phyloP scores from a whole-genome alignment of 1,139 yeast species.

The Trichomonascaceae sp. region DNA sequence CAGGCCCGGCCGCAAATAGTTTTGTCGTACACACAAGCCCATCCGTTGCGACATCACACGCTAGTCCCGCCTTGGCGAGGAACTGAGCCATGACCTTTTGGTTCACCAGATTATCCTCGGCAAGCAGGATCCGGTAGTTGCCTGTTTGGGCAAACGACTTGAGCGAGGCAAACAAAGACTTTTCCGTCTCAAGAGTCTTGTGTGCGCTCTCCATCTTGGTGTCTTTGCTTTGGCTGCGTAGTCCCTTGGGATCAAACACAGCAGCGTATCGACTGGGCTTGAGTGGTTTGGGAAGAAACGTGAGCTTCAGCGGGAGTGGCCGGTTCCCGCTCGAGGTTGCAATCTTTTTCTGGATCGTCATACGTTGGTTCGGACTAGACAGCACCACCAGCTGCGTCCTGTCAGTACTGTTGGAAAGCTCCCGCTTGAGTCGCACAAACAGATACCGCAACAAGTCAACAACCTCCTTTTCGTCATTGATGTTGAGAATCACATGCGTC shows the following conservation, averaged over 20 bases:
- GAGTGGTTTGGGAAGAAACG: conserved; percentile 18
- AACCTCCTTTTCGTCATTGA: conserved; percentile 14
- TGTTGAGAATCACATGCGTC: conserved; percentile 23
- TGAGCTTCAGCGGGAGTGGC: conserved; percentile 10
- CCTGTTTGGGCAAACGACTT: conserved; percentile 30
- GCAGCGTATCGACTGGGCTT: conserved; percentile 19
- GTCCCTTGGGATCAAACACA: conserved; percentile 18
- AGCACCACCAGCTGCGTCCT: conserved; percentile 16
- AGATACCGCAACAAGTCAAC: conserved; percentile 10
- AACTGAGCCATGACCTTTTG: conserved; percentile 79
- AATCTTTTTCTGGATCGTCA: conserved; percentile 2
- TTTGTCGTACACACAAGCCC: conserved; percentile 55
- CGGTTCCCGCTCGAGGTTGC: not conserved
- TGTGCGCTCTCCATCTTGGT: conserved; percentile 19
- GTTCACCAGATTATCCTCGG: conserved; percentile 79
- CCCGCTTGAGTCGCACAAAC: conserved; percentile 2
- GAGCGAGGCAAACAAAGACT: conserved; percentile 14
- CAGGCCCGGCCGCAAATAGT: conserved; percentile 21
- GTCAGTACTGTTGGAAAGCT: not conserved
- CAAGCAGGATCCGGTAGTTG: conserved; percentile 47
- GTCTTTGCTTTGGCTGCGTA: conserved; percentile 17
- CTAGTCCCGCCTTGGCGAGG: conserved; percentile 59
- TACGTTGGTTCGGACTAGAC: conserved; percentile 21
- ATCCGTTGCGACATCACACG: conserved; percentile 60
- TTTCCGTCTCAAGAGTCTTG: conserved; percentile 13